Conservation (phyloP, 2,329 filamentous ascomycete genomes). For the Colletotrichum gigasporum region DNA sequence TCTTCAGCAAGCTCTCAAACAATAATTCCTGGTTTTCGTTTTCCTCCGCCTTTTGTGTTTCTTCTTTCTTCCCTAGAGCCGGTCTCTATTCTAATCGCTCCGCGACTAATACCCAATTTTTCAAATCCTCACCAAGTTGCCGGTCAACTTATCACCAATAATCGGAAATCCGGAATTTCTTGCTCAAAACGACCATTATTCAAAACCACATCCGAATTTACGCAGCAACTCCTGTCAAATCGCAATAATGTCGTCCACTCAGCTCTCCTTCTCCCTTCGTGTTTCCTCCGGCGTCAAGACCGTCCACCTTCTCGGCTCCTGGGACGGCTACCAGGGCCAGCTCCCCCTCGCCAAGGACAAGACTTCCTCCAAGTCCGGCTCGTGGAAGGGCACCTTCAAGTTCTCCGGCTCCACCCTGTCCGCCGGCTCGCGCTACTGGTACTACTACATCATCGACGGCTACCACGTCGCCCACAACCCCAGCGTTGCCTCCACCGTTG, state of each 20-base stretch:
- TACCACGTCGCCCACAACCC: conserved; percentile 99
- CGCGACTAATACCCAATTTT: conserved; percentile 39
- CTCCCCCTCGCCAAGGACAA: conserved; percentile 93
- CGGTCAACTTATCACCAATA: conserved; percentile 55
- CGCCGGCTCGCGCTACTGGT: conserved; percentile 96
- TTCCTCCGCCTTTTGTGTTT: conserved; percentile 51
- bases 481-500: conserved; percentile 85
- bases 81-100: conserved; percentile 57
- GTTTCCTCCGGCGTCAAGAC: conserved; percentile 97
- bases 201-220: conserved; percentile 22
- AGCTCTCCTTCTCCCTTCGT: conserved; percentile 95
- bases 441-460: conserved; percentile 99
- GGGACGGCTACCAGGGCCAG: conserved; percentile 96
- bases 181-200: conserved; percentile 55
- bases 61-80: conserved; percentile 57
- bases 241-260: conserved; percentile 83
- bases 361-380: conserved; percentile 83
- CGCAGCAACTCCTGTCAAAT: conserved; percentile 45
- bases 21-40: conserved; percentile 63
- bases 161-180: conserved; percentile 64
- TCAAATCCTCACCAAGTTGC: conserved; percentile 43
- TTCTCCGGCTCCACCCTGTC: conserved; percentile 90
- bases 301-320: conserved; percentile 96
- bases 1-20: conserved; percentile 74
- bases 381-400: conserved; percentile 96